Base-by-base conservation (phyloP, 441 rosid genomes). In the Croton setiger region DNA sequence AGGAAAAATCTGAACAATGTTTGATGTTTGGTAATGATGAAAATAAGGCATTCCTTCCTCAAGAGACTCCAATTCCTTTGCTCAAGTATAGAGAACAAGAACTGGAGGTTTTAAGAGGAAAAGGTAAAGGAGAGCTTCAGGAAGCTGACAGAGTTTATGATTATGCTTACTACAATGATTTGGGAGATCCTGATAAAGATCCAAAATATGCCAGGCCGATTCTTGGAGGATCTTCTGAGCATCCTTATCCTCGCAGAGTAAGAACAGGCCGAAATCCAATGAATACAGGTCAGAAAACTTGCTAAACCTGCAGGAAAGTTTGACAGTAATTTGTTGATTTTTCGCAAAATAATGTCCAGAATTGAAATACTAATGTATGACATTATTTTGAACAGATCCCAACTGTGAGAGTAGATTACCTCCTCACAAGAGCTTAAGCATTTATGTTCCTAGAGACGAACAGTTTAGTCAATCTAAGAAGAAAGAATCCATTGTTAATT, bases 161-260 rank as follows among this genome's bases (percentile, higher is more conserved):
- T 70, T 89, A 92, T 75, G 96, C 88, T 71, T 78, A 65, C 75
- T 92, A 89, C 81, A 92, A 92, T 43, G 96, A 92, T 68, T 61
- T 92, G 76, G 93, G 93, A 0, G 76, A 66, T n/a, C 53, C 75
- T 0, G 52, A 79, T 75, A 89, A 92, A 0, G 76, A 66, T 17
- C 51, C 73, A 0, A 53, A 78, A 1, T 73, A 80, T 47, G 83
- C 69, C 12, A 81, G 96, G 3, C 92, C 92, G 4, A 80, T 85
- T 57, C 93, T 91, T 12, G 97, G 96, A 57, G 97, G 97, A 0
- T 76, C 89, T 2, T 3, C 67, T 9, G 75, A 85, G 72, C 76
- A 76, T 72, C 97, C 97, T 63, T 92, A 89, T 75, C 97, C 98
- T 63, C 87, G 98, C 15, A 82, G 96, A 52, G 90, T 84, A 59